Evolutionary conservation across 2,329 filamentous ascomycete genomes (phyloP), one percentile per base, ranked within the genome.

Genomic region (Didymella exigua): DNA sequence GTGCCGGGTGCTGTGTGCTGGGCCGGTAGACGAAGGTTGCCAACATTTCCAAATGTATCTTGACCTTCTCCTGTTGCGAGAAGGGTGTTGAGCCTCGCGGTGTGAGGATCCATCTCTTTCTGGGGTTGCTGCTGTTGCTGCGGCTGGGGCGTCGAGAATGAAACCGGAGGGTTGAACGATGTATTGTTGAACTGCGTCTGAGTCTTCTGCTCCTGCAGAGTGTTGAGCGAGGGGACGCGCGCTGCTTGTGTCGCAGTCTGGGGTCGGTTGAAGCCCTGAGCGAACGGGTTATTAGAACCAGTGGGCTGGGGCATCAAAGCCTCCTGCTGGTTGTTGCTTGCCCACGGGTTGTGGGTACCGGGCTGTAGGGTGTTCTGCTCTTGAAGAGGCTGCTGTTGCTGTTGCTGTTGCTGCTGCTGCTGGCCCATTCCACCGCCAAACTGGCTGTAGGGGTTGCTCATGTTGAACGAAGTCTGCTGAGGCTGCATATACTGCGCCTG

Each of bases 1-100:
- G 90, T 96, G 23, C 93, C 95, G 0, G 95, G 95, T 1, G 95
- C 92, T 0, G 95, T 99, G 75, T 99, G 95, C 73, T 99, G 95
- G 2, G 95, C 88, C 1, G 95, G 95, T 61, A 99, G 96, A 75
- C 95, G 92, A 41, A 96, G 82, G 61, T 98, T 91, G 63, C 95
- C 95, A n/a, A 91, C 91, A 74, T 99, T 99, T 62, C 95, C 95
- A 73, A 96, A 99, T 0, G 95, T 99, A 72, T 99, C 95, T 81
- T 96, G 90, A 21, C 95, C 95, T 53, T 99, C 95, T 61, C 95
- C 93, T 21, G 84, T 86, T 3, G 92, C 85, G 38, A 99, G 85
- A 29, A 99, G 85, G 1, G 89, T 85, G 72, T 98, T 98, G 63
- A 99, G 88, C 69, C 86, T 89, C 19, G 89, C 86, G 54, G 84